phyloP scores from a whole-genome alignment of 2,329 filamentous ascomycete genomes.

The Aciculosporium take region DNA sequence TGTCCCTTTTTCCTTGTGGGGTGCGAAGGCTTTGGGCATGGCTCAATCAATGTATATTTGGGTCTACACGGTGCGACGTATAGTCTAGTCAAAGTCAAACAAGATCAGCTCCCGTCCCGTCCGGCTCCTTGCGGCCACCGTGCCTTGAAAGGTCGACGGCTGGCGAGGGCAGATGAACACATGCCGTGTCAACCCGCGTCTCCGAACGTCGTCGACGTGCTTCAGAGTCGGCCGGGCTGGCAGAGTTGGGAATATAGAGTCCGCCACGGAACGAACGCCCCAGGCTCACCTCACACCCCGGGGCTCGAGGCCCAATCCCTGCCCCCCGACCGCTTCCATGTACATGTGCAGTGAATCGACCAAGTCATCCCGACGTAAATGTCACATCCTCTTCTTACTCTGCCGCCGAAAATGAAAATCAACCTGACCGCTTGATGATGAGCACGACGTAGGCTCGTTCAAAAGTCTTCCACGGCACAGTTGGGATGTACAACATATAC shows the following conservation, averaged over 20 bases:
- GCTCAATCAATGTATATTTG: neutral
- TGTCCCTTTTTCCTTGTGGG: neutral
- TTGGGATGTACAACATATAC: conserved; percentile 92
- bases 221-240: too few species aligned
- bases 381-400: too few species aligned
- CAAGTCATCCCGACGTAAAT: too few species aligned
- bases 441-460: conserved; percentile 6
- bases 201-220: too few species aligned
- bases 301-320: too few species aligned
- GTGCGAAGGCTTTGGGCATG: neutral
- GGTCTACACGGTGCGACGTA: conserved; percentile 2
- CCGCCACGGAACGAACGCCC: too few species aligned
- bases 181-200: neutral
- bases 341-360: too few species aligned
- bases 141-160: neutral
- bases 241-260: too few species aligned
- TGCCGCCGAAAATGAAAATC: neutral
- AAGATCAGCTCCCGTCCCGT: neutral
- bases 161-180: neutral
- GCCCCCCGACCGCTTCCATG: too few species aligned
- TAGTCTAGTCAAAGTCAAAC: conserved; percentile 1
- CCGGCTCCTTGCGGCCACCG: neutral
- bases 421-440: too few species aligned
- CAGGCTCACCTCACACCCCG: too few species aligned
- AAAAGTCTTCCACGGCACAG: conserved; percentile 61